Conservation (phyloP, 345 rosid species). For the Gossypioides kirkii region DNA sequence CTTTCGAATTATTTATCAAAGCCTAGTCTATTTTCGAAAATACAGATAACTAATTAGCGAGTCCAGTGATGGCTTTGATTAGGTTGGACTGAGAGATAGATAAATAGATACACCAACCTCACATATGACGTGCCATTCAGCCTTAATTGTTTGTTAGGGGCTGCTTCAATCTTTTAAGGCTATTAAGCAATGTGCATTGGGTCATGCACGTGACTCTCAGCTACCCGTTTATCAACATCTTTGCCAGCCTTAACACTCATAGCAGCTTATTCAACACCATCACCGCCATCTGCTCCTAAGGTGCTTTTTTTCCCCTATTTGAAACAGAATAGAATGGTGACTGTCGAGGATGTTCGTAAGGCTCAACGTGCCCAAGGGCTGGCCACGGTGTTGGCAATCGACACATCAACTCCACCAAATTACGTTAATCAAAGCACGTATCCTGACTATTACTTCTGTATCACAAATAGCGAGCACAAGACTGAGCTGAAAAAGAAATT, state of each 20-base stretch:
- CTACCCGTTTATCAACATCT: neutral
- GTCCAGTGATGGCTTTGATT: no score
- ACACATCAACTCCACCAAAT: conserved; percentile 16
- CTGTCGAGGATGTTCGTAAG: conserved; percentile 8
- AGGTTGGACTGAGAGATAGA: no score
- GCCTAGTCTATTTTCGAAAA: no score
- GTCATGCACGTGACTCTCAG: neutral
- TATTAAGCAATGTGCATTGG: neutral
- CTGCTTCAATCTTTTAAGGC: no score
- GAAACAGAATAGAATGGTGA: conserved; percentile 2
- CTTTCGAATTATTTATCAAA: no score
- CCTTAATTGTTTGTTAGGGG: no score
- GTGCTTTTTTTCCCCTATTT: no score
- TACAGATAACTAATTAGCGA: no score
- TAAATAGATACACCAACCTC: no score
- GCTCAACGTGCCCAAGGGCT: conserved; percentile 18
- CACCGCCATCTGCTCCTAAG: neutral
- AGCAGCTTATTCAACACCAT: neutral
- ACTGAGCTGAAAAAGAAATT: conserved; percentile 48
- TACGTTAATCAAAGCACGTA: no score
- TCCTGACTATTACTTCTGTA: conserved; percentile 21
- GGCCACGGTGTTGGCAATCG: conserved; percentile 23
- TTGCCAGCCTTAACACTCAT: neutral
- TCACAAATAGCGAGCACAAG: conserved; percentile 49
- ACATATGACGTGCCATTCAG: no score